Base-by-base conservation (phyloP, 345 rosid genomes). In the Citrus sp. region DNA sequence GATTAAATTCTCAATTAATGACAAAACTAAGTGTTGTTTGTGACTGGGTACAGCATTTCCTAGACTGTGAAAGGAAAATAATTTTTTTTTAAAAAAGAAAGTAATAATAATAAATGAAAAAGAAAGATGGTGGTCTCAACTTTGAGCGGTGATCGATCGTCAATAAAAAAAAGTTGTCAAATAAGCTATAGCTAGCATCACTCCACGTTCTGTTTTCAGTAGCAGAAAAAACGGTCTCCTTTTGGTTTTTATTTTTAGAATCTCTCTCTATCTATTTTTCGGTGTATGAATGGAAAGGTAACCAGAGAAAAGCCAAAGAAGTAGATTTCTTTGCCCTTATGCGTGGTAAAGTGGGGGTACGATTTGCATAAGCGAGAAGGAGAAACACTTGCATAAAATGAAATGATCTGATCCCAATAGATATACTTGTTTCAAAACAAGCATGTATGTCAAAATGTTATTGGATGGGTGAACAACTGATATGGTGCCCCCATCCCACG, bases 21-120 rank as follows among this genome's bases (percentile, higher is more conserved):
- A 58, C 66, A 58, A 58, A 73, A 19, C 2, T 9, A 0, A 30
- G 25, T 2, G 60, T 30, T 51, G 62, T 71, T 32, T 54, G 75
- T 22, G 21, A 54, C 42, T 30, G 62, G 42, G 35, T 34, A 34
- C 19, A 76, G 63, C 78, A 65, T 64, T 64, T 54, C 71, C 78
- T n/a, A 76, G 78, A 66, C 72, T 18, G 34, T 63, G 14, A 65
- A n/a, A 65, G 68, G 24, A 16, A 59, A 25, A 34, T 46, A 46
- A 0, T 40, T 9, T 9, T 42, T 42, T 3, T 42, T 10, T 0
- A 12, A 73, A 13, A 10, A 25, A 14, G 16, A 70, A 70, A 61
- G 27, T 27, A 61, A 25, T 1, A 46, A 46, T 46, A 46, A 68
- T 38, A 68, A 42, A 38, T 68, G 65, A n/a, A 59, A 58, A 34